Base-by-base conservation (phyloP, 148 eudicot species). In the Dysphania ambrosioides region DNA sequence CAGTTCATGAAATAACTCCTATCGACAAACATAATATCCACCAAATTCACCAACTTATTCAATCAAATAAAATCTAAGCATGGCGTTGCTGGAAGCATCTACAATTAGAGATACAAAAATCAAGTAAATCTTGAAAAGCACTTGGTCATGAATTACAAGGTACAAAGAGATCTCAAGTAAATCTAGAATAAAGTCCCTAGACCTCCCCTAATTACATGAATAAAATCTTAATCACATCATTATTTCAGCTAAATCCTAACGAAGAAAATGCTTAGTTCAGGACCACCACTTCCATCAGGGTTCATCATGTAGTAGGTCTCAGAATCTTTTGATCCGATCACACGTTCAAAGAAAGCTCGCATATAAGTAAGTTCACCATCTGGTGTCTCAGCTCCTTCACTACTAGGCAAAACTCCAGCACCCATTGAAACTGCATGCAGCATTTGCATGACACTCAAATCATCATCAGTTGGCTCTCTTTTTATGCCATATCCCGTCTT, bases 221-320 rank as follows among this genome's bases (percentile, higher is more conserved):
- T 32, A 70, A n/a, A 72, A 40, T 47, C 23, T 35, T 58, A n/a
- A 34, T 36, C 6, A 72, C 31, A 72, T 35, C 8, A 41, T 7
- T 23, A 49, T 49, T 3, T 2, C 32, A 38, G 44, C 77, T 78
- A 84, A 55, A 84, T 72, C 58, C 97, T 85, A 47, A 93, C 96
- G 65, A 93, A 93, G 86, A 93, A 93, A 26, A 93, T 89, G 72
- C 96, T 88, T 15, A 93, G 91, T 79, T 93, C 96, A 9, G 98
- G 96, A 0, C 98, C 98, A 75, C 79, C 77, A 47, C 87, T 89
- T 15, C 92, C 92, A 77, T 93, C 91, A 0, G 93, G 96, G 72
- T 89, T 89, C 85, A 93, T 85, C 98, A 93, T 93, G 38, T 93
- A 90, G 66, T 93, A 93, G 1, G 93, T 90, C 80, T 93, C 93